Percentiles rank a stretch among this genome's conserved stretches.
phyloP scores from a whole-genome alignment of 2,329 filamentous ascomycete species.

The Tolypocladium album region DNA sequence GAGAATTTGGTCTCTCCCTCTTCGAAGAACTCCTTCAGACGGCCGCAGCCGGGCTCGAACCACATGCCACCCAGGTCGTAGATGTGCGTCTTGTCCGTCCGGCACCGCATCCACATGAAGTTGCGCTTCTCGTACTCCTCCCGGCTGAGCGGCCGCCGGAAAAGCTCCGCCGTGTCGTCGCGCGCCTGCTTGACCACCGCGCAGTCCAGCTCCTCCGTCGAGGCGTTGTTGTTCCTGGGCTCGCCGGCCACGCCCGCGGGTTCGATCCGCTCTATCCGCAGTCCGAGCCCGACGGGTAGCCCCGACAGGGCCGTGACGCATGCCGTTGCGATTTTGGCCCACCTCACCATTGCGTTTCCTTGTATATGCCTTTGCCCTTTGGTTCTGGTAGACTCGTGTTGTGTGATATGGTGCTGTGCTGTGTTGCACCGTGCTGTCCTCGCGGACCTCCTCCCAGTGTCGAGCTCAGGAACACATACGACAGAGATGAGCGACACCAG shows the following conservation, averaged over 20 bases:
- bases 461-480: background rate
- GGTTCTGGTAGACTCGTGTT: no score
- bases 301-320: background rate
- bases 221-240: background rate
- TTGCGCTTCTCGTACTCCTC: background rate
- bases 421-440: background rate
- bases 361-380: background rate
- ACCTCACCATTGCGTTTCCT: background rate
- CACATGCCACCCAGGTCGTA: background rate
- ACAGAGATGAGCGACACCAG: no score
- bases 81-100: background rate
- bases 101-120: conserved; percentile 1
- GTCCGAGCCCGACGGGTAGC: background rate
- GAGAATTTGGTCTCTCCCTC: no score
- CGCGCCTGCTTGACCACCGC: background rate
- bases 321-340: background rate
- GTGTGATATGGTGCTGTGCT: background rate
- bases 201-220: background rate
- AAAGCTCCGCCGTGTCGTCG: background rate
- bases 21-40: background rate
- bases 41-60: background rate
- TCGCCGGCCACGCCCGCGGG: background rate
- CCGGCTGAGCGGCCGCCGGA: background rate
- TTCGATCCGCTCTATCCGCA: background rate
- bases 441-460: background rate